phyloP scores from a whole-genome alignment of 352 stramenopile species.

The Phytophthora podocarpi region DNA sequence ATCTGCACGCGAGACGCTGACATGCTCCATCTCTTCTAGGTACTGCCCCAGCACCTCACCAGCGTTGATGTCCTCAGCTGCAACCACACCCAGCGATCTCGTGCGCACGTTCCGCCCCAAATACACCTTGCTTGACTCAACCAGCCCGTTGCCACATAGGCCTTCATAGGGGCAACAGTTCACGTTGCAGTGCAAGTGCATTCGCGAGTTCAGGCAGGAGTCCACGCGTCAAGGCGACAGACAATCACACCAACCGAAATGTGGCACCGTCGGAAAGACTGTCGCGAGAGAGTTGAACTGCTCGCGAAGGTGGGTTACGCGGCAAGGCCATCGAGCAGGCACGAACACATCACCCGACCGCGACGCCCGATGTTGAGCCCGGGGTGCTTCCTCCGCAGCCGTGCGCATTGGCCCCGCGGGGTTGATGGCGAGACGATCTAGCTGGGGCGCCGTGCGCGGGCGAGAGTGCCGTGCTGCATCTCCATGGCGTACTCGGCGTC shows the following conservation, averaged over 20 bases:
- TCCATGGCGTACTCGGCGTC: neutral
- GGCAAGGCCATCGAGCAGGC: neutral
- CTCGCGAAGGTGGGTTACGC: neutral
- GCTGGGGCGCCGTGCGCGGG: neutral
- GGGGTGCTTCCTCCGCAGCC: neutral
- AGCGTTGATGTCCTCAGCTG: neutral
- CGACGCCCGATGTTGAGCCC: neutral
- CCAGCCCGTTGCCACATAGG: neutral
- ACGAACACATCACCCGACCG: neutral
- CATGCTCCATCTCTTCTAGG: no score
- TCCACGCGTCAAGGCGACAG: neutral
- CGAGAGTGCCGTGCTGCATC: neutral
- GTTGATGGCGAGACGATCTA: neutral
- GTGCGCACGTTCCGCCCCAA: neutral
- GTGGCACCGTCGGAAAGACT: neutral
- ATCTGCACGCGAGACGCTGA: neutral
- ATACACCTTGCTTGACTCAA: neutral
- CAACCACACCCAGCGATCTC: neutral
- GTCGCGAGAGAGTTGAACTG: neutral
- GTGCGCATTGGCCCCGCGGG: neutral
- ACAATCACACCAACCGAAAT: neutral
- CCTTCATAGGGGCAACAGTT: conserved; percentile 3
- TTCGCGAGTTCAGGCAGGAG: neutral
- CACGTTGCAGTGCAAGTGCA: conserved; percentile 3
- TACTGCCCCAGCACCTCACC: no score